These are phyloP conservation scores for Symbiotaphrina buchneri DNA, from an alignment of 495 filamentous ascomycete genomes.

Conservation along the genomic window DNA sequence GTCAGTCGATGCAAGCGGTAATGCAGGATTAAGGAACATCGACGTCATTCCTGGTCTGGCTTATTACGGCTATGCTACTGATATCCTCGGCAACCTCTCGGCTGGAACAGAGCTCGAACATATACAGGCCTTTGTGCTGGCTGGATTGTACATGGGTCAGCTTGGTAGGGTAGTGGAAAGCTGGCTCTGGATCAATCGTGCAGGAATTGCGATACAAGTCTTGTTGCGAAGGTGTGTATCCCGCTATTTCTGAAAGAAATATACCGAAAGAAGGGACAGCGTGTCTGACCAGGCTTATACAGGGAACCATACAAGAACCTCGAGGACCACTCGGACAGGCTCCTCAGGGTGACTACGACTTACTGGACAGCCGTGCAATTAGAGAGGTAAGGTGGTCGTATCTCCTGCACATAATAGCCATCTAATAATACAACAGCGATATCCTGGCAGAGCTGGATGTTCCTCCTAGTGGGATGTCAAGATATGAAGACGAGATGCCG, in stretches of 20 bases:
- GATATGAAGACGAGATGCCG: constrained; percentile 42
- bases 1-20: not conserved
- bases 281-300: too few relatives aligned
- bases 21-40: constrained; percentile 56
- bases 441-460: constrained; percentile 75
- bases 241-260: constrained; percentile 4
- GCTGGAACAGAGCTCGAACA: constrained; percentile 60
- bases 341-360: too few relatives aligned
- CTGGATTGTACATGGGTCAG: constrained; percentile 76
- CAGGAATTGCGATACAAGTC: constrained; percentile 52
- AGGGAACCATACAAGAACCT: too few relatives aligned
- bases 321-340: too few relatives aligned
- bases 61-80: constrained; percentile 68
- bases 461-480: constrained; percentile 57
- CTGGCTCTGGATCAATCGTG: constrained; percentile 65
- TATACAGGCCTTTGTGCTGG: constrained; percentile 68
- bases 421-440: constrained; percentile 30
- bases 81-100: constrained; percentile 63
- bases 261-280: constrained; percentile 1
- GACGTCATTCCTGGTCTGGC: constrained; percentile 75
- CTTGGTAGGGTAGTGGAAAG: constrained; percentile 74
- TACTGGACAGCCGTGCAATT: constrained; percentile 92
- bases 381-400: constrained; percentile 40
- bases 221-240: constrained; percentile 50
- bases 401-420: constrained; percentile 2